phyloP scores from a whole-genome alignment of 148 eudicot species.

The Diospyros lotus region DNA sequence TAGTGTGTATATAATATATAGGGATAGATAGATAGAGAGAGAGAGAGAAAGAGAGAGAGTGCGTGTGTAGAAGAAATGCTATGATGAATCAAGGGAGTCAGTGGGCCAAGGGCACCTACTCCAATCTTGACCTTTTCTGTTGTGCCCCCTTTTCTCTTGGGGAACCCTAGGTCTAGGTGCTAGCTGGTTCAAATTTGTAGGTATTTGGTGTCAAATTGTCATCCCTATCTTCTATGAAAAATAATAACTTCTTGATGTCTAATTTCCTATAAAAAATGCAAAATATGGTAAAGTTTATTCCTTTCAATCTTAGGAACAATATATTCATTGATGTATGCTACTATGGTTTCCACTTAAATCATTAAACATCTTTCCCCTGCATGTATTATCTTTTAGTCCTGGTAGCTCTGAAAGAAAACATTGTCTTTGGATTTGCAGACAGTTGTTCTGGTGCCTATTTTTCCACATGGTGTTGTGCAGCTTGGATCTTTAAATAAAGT shows the following conservation, averaged over 20 bases:
- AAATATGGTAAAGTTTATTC: not conserved
- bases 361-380: not conserved
- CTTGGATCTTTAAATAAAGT: conserved; percentile 81
- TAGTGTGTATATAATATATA: too few relatives aligned
- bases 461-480: conserved; percentile 71
- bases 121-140: too few relatives aligned
- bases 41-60: too few relatives aligned
- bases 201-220: not conserved
- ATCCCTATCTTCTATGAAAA: not conserved
- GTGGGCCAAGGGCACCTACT: too few relatives aligned
- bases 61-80: too few relatives aligned
- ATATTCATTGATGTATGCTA: not conserved
- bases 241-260: not conserved
- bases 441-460: conserved; percentile 56
- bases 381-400: not conserved
- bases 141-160: too few relatives aligned
- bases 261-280: not conserved
- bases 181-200: too few relatives aligned
- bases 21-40: too few relatives aligned
- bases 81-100: too few relatives aligned
- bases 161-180: too few relatives aligned
- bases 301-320: not conserved
- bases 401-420: not conserved
- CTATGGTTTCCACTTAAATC: not conserved
- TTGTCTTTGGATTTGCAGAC: conserved; percentile 52